Base-by-base conservation (phyloP, 192 early-diverging fungal species). In the Gamsiella multidivaricata region DNA sequence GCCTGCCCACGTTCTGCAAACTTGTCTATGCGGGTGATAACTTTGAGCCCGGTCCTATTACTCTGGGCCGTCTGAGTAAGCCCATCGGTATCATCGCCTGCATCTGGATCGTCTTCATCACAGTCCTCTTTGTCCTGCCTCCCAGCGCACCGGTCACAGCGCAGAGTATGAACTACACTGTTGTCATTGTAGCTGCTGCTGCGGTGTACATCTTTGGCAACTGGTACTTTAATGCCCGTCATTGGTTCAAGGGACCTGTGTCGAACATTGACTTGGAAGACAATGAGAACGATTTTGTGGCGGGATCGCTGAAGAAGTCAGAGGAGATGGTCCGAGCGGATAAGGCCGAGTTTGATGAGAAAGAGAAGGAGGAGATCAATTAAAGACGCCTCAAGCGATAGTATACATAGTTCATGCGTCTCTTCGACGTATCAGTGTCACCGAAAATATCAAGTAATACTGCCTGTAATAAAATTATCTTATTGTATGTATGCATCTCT, bases 191-290 rank as follows among this genome's bases (percentile, higher is more conserved):
- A 8, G 70, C 67, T 0, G 70, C 61, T 0, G 42, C 65, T 0
- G 65, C 80, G 15, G 9, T 81, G 2, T 80, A 81, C 41, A 68
- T 82, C 39, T 59, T 82, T 46, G 60, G 56, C 6, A 79, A 83
- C 54, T 85, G 81, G 81, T 79, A 81, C 37, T 60, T 70, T 20
- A 71, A 56, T 36, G 84, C 81, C 29, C 79, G 68, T 20, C 58
- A 85, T 17, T 78, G 68, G 60, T 85, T 83, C 51, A 68, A 71
- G 51, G 81, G 81, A 1, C 83, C 83, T 12, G 78, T 76, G 5
- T 52, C 65, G 36, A 78, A 78, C 61, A 78, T 78, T 59, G 74
- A 78, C 31, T 18, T 78, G 0, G 74, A 78, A 32, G 74, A 73
- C 9, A 63, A 63, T 33, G 54, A 56, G 15, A n/a, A 58, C 12